phyloP scores from a whole-genome alignment of 192 early-diverging fungal species.

The Coemansia sp. region DNA sequence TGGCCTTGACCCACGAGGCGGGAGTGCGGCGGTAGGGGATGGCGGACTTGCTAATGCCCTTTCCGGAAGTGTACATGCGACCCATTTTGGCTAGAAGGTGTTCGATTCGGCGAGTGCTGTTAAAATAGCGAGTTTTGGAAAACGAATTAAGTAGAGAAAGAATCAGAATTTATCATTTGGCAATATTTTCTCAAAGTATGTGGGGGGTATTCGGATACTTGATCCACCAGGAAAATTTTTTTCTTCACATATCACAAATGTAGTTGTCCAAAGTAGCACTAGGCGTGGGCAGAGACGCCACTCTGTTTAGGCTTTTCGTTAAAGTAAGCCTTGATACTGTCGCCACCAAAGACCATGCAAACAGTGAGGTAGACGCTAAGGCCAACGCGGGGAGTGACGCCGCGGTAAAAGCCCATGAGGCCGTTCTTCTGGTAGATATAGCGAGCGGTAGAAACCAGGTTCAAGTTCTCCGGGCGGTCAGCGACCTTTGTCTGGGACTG shows the following conservation, averaged over 20 bases:
- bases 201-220: too few species aligned
- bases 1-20: slow-evolving; percentile 97
- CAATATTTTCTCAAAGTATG: too few species aligned
- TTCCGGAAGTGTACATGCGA: slow-evolving; percentile 89
- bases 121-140: not conserved
- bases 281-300: slow-evolving; percentile 14
- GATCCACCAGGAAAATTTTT: not conserved
- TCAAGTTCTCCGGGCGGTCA: slow-evolving; percentile 91
- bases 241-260: slow-evolving; percentile 20
- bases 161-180: not conserved
- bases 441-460: slow-evolving; percentile 77
- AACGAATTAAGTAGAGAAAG: slow-evolving; percentile 6
- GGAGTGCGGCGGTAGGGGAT: slow-evolving; percentile 89
- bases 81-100: slow-evolving; percentile 65
- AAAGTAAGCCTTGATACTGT: slow-evolving; percentile 58
- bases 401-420: slow-evolving; percentile 88
- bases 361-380: slow-evolving; percentile 83
- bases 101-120: slow-evolving; percentile 13
- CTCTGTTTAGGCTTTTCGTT: slow-evolving; percentile 35
- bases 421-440: slow-evolving; percentile 94
- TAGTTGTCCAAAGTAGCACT: not conserved
- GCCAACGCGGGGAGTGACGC: slow-evolving; percentile 77
- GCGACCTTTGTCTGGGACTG: slow-evolving; percentile 88
- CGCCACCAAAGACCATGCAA: slow-evolving; percentile 85
- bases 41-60: slow-evolving; percentile 10